A percentile compares a stretch with the other conserved stretches of the same genome.
Conservation (phyloP, 768 basidiomycete species). For the Peribolospora kevripleyi region DNA sequence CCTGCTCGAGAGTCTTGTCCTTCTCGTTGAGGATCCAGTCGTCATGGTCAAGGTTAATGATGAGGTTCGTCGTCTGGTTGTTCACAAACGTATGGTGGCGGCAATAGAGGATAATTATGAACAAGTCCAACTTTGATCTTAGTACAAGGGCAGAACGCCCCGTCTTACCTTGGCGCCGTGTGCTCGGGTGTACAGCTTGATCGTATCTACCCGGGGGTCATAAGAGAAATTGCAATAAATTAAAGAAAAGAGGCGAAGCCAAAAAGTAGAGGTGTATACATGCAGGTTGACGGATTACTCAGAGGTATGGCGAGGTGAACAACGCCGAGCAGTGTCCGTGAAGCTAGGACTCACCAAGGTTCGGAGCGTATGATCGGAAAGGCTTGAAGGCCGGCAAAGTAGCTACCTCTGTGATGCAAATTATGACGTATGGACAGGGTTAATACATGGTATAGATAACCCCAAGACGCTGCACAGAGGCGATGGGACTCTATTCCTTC, state of each 20-base stretch:
- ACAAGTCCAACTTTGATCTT: not conserved
- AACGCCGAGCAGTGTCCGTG: too few species aligned
- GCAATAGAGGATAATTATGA: not conserved
- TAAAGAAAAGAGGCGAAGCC: not conserved
- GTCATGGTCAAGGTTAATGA: constrained; percentile 91
- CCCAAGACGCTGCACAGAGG: not conserved
- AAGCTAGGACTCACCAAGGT: constrained; percentile 32
- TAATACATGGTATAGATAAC: not conserved
- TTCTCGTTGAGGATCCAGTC: constrained; percentile 69
- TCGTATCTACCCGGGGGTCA: constrained; percentile 35
- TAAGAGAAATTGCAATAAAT: too few species aligned
- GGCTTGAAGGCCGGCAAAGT: constrained; percentile 67
- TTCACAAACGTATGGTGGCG: not conserved
- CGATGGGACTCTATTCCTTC: too few species aligned
- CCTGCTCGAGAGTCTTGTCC: constrained; percentile 34
- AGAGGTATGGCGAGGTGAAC: not conserved
- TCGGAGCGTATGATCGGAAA: constrained; percentile 26
- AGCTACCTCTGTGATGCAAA: constrained; percentile 32
- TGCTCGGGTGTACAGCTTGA: constrained; percentile 83
- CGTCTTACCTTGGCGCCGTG: constrained; percentile 64
- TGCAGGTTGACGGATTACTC: too few species aligned
- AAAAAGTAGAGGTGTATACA: not conserved
- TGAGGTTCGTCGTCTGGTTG: constrained; percentile 70
- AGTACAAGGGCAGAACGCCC: not conserved
- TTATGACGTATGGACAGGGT: not conserved